Base-by-base conservation (phyloP, 1,284 basidiomycete genomes). In the Moesziomyces aphidis region DNA sequence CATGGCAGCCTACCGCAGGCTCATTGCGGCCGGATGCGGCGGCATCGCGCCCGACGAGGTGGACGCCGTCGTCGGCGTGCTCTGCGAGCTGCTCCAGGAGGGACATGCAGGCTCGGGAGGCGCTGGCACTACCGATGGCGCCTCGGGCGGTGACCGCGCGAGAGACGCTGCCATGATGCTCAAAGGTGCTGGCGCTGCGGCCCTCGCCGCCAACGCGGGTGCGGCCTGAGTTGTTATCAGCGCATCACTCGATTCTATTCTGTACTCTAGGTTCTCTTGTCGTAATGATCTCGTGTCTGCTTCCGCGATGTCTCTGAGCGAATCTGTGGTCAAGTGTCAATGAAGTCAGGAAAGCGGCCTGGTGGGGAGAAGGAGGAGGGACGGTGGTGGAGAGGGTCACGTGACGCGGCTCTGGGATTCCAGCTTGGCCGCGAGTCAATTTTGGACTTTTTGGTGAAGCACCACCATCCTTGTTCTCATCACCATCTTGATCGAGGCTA, bases 1-100 rank as follows among this genome's bases (percentile, higher is more conserved):
- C 17, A 82, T 83, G 78, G 74, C 79, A 2, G 75, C 78, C 28
- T 84, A 84, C 68, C 71, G 82, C n/a, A 66, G 83, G 24, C 62
- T 84, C 49, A 83, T 84, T 48, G 78, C 79, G 1, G 81, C 80
- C 5, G 81, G 82, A 1, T 82, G 81, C 55, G 83, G 82, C 15
- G 81, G 79, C 4, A 81, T 84, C 42, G 76, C 78, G 0, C 70
- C 73, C 23, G 76, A 80, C 23, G 81, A 84, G 60, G 82, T 83
- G 21, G 83, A 84, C 39, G 77, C 74, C 10, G 83, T 84, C 4
- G 83, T 83, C 24, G 66, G 73, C 7, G 79, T 79, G 34, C 61
- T 84, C n/a, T 76, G 81, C 67, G 82, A 83, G 47, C 52, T 83
- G 43, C 62, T 83, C 36, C 78, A 82, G 55, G 71, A 82, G 46